Conservation (phyloP, 805 yeast species). For the Yamadazyma phyllophila region DNA sequence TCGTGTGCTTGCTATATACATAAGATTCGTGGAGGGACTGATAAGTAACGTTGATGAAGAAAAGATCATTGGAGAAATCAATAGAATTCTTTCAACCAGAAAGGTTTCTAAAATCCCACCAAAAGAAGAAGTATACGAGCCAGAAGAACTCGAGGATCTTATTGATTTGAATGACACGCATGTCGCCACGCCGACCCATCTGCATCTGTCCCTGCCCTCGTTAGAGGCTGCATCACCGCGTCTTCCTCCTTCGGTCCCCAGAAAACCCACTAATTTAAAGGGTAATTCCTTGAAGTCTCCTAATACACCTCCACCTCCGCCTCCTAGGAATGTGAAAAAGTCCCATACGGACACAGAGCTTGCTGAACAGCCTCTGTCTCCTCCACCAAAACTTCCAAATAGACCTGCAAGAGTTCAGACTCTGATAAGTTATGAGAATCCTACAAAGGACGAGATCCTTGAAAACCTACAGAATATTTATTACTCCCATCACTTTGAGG, state of each 20-base stretch:
- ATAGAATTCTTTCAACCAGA: conserved; percentile 17
- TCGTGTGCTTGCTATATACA: conserved; percentile 70
- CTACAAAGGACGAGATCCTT: conserved; percentile 12
- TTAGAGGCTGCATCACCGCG: conserved; percentile 11
- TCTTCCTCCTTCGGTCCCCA: conserved; percentile 47
- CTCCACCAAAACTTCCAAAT: conserved; percentile 12
- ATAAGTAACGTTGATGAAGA: conserved; percentile 54
- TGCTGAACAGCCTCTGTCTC: not conserved
- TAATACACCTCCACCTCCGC: conserved; percentile 21
- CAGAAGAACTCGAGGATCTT: conserved; percentile 24
- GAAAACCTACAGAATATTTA: conserved; percentile 14
- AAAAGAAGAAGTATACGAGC: conserved; percentile 1
- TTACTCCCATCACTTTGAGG: conserved; percentile 21
- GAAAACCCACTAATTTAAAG: conserved; percentile 43
- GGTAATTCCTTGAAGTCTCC: conserved; percentile 32
- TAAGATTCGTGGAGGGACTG: conserved; percentile 72
- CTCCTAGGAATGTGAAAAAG: conserved; percentile 5
- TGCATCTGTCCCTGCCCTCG: not conserved
- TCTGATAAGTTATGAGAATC: conserved; percentile 11
- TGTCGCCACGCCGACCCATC: not conserved
- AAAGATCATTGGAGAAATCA: conserved; percentile 30
- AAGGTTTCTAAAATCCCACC: conserved; percentile 11
- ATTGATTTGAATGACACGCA: conserved; percentile 41
- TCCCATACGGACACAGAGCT: conserved; percentile 8
- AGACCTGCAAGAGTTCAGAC: conserved; percentile 4